phyloP scores from a whole-genome alignment of 2,329 filamentous ascomycete species.

The Thielaviopsis punctulata region DNA sequence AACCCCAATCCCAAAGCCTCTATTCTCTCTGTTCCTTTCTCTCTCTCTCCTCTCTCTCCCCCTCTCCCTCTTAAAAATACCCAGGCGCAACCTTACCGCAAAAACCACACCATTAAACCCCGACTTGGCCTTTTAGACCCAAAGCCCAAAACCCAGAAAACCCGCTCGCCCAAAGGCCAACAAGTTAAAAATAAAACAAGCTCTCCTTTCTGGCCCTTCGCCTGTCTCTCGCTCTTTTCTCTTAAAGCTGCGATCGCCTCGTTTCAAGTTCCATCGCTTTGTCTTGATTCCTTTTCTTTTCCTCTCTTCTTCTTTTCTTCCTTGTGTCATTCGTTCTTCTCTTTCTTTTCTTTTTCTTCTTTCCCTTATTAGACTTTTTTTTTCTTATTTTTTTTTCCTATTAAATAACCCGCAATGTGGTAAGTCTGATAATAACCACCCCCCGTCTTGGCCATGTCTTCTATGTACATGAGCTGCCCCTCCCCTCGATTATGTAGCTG shows the following conservation, averaged over 20 bases:
- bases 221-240: too few species aligned
- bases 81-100: too few species aligned
- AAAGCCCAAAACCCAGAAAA: not conserved
- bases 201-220: slow-evolving; percentile 7
- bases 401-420: slow-evolving; percentile 12
- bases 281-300: not conserved
- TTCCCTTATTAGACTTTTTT: slow-evolving; percentile 8
- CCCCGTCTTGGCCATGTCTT: slow-evolving; percentile 6
- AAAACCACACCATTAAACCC: too few species aligned
- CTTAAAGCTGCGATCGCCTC: slow-evolving; percentile 5
- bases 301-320: slow-evolving; percentile 6
- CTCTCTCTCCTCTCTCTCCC: not conserved
- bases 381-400: slow-evolving; percentile 10
- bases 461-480: not conserved
- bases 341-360: slow-evolving; percentile 4
- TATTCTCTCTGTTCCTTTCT: slow-evolving; percentile 1
- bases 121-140: too few species aligned
- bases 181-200: not conserved
- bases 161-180: not conserved
- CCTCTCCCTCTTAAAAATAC: too few species aligned
- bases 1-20: not conserved
- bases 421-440: slow-evolving; percentile 6
- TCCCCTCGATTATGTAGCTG: not conserved
- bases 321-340: slow-evolving; percentile 11
- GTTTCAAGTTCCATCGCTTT: not conserved